phyloP scores from a whole-genome alignment of 2,329 filamentous ascomycete species.

The Botrytis elliptica region DNA sequence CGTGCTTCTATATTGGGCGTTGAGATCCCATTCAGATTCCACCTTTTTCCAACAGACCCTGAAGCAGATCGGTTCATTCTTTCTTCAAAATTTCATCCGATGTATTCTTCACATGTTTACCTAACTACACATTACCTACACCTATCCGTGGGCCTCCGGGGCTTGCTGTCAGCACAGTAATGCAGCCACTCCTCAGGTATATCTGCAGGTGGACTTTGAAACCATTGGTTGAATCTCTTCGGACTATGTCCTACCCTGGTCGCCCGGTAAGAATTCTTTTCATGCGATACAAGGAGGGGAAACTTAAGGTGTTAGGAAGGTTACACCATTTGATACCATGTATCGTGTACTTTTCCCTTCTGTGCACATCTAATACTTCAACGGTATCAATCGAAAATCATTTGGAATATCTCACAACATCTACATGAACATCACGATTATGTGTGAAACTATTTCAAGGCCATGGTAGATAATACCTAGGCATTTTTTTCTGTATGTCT shows the following conservation, averaged over 20 bases:
- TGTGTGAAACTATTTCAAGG: background rate
- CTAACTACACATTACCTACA: constrained; percentile 2
- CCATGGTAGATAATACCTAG: background rate
- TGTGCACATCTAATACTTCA: constrained; percentile 11
- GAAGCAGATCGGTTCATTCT: constrained; percentile 22
- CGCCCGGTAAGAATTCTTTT: constrained; percentile 13
- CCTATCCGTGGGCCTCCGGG: constrained; percentile 6
- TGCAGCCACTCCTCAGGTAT: constrained; percentile 16
- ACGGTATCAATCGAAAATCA: constrained; percentile 15
- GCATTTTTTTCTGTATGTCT: constrained; percentile 3
- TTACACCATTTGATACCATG: constrained; percentile 18
- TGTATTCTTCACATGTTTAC: constrained; percentile 16
- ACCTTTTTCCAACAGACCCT: constrained; percentile 12
- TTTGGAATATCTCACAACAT: constrained; percentile 9
- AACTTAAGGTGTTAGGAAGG: constrained; percentile 16
- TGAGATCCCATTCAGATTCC: background rate
- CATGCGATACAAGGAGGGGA: constrained; percentile 9
- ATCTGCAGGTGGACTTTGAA: background rate
- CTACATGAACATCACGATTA: background rate
- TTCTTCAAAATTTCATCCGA: constrained; percentile 19
- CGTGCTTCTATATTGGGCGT: constrained; percentile 19
- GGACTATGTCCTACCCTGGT: constrained; percentile 3
- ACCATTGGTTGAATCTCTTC: constrained; percentile 14
- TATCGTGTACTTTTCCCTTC: constrained; percentile 5
- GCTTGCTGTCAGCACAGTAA: constrained; percentile 10